A percentile compares a stretch with the other conserved stretches of the same genome.
These are phyloP conservation scores for Lenzites betulinus DNA, from an alignment of 768 basidiomycete genomes.

Conservation along the genomic window DNA sequence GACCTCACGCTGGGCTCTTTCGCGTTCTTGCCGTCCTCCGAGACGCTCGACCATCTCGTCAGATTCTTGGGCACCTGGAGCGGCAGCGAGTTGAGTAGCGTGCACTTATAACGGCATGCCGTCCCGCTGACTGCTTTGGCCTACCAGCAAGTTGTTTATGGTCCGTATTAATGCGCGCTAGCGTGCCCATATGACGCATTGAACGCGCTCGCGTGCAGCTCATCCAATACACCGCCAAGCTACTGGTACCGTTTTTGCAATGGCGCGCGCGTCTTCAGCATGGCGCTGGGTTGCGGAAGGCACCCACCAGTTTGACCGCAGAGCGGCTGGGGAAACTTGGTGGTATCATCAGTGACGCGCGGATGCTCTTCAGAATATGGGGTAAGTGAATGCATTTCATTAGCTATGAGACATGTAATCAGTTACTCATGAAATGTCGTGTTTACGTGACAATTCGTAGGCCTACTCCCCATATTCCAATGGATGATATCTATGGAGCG, in stretches of 20 bases:
- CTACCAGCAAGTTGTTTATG: constrained; percentile 71
- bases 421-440: too few species aligned
- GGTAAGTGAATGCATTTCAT: constrained; percentile 49
- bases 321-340: constrained; percentile 55
- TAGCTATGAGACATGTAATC: too few species aligned
- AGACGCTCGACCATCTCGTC: constrained; percentile 70
- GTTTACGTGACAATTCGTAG: constrained; percentile 41
- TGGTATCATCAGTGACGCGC: constrained; percentile 61
- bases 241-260: constrained; percentile 65
- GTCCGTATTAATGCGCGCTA: constrained; percentile 37
- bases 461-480: constrained; percentile 75
- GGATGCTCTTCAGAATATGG: constrained; percentile 78
- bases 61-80: constrained; percentile 82
- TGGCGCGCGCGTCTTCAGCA: constrained; percentile 71
- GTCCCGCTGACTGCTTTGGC: background rate
- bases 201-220: constrained; percentile 44
- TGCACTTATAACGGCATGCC: background rate
- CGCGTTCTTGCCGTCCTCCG: constrained; percentile 55
- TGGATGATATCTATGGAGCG: constrained; percentile 79
- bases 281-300: constrained; percentile 56
- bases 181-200: background rate
- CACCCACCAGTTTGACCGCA: constrained; percentile 57
- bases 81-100: constrained; percentile 70
- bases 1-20: constrained; percentile 69
- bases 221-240: constrained; percentile 71